Percentiles rank a stretch among this genome's conserved stretches.
Conservation (phyloP, 176 grass and related monocot genomes). For the Chloris gayana region DNA sequence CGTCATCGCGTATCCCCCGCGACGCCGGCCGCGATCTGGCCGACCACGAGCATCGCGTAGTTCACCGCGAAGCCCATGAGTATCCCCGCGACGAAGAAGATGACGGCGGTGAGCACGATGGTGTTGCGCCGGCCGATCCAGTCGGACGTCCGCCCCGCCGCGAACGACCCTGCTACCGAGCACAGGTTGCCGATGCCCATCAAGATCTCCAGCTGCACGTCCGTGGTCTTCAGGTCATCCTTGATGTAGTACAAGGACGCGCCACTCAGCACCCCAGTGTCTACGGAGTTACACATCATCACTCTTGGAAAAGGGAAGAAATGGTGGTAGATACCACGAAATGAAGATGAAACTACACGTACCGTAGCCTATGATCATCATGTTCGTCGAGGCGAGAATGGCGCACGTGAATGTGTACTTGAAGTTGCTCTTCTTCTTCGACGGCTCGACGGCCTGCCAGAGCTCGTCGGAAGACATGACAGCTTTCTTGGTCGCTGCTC, state of each 20-base stretch:
- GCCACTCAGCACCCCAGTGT: slow-evolving; percentile 77
- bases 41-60: slow-evolving; percentile 59
- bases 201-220: slow-evolving; percentile 42
- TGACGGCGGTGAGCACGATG: slow-evolving; percentile 44
- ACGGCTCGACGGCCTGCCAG: not conserved
- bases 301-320: too few relatives aligned
- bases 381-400: slow-evolving; percentile 64
- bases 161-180: slow-evolving; percentile 63
- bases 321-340: too few relatives aligned
- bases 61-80: slow-evolving; percentile 57
- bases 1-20: slow-evolving; percentile 64
- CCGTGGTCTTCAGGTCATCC: slow-evolving; percentile 51
- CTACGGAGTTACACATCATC: not conserved
- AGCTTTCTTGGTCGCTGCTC: too few relatives aligned
- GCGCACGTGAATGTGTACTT: slow-evolving; percentile 59
- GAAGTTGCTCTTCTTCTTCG: slow-evolving; percentile 36
- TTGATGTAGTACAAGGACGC: slow-evolving; percentile 59
- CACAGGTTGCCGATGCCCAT: slow-evolving; percentile 55
- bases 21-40: slow-evolving; percentile 55
- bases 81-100: slow-evolving; percentile 58
- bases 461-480: slow-evolving; percentile 1
- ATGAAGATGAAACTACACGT: not conserved
- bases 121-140: slow-evolving; percentile 72
- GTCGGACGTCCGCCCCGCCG: slow-evolving; percentile 64
- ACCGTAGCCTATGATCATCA: slow-evolving; percentile 71